phyloP scores from a whole-genome alignment of 2,329 filamentous ascomycete genomes.

The Thyridium curvatum region DNA sequence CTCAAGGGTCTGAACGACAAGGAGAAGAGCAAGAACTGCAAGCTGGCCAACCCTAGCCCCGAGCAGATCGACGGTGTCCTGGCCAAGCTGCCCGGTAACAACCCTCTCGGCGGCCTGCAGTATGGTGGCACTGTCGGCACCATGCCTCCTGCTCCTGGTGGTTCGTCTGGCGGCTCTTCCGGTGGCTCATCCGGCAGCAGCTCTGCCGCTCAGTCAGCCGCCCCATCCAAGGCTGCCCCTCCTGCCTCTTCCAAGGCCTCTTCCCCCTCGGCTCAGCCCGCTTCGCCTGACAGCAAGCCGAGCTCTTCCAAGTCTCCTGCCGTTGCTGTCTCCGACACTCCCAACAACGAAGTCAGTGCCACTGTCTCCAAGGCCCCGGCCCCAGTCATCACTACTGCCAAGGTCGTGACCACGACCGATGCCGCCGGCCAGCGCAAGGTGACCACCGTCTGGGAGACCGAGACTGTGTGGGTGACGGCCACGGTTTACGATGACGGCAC shows the following conservation, averaged over 20 bases:
- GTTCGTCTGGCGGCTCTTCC: not conserved
- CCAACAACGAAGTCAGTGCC: not conserved
- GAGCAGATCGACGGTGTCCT: slow-evolving; percentile 39
- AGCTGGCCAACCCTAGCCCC: slow-evolving; percentile 37
- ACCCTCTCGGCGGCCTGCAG: slow-evolving; percentile 46
- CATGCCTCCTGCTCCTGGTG: not conserved
- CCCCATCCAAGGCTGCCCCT: not conserved
- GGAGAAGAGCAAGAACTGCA: slow-evolving; percentile 39
- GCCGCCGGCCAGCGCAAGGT: slow-evolving; percentile 10
- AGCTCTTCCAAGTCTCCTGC: slow-evolving; percentile 6
- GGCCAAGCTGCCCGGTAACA: slow-evolving; percentile 46
- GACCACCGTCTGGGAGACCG: slow-evolving; percentile 35
- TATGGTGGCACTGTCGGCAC: slow-evolving; percentile 25
- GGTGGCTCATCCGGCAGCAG: not conserved
- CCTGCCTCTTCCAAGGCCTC: slow-evolving; percentile 4
- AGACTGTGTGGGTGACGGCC: slow-evolving; percentile 28
- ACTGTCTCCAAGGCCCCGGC: not conserved
- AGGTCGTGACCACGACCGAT: slow-evolving; percentile 5
- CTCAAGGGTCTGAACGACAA: slow-evolving; percentile 43
- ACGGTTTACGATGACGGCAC: slow-evolving; percentile 23
- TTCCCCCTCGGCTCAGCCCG: slow-evolving; percentile 4
- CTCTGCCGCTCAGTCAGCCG: not conserved
- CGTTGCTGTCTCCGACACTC: not conserved
- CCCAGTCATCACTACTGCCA: not conserved
- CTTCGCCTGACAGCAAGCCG: slow-evolving; percentile 2